phyloP scores from a whole-genome alignment of 2,329 filamentous ascomycete species.

The Geosmithia putterillii region DNA sequence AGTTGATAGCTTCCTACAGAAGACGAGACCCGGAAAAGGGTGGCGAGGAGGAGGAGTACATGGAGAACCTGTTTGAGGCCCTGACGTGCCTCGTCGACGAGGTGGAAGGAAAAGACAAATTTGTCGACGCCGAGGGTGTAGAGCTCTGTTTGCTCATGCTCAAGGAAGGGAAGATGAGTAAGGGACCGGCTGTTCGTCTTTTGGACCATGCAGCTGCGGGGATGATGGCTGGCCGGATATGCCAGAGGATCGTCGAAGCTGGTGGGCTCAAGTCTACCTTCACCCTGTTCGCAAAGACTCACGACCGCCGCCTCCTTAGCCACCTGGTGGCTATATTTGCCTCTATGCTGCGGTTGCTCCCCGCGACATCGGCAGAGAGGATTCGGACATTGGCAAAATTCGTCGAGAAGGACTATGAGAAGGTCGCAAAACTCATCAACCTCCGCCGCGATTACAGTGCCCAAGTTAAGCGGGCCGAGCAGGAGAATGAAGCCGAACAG shows the following conservation, averaged over 20 bases:
- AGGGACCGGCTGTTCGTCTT: constrained; percentile 62
- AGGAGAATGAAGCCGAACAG: constrained; percentile 28
- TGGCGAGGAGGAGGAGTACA: constrained; percentile 84
- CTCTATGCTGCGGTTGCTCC: constrained; percentile 67
- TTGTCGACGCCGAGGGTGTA: constrained; percentile 81
- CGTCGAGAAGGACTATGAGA: constrained; percentile 87
- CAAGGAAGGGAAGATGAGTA: constrained; percentile 75
- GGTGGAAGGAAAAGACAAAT: constrained; percentile 60
- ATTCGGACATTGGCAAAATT: constrained; percentile 89
- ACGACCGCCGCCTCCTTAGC: constrained; percentile 57
- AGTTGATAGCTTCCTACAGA: constrained; percentile 74
- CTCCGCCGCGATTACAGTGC: constrained; percentile 59
- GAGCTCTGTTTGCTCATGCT: constrained; percentile 90
- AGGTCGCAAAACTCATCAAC: constrained; percentile 59
- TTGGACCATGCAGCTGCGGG: constrained; percentile 66
- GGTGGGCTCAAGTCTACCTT: constrained; percentile 80
- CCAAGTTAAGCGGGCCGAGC: constrained; percentile 42
- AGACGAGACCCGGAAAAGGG: constrained; percentile 77
- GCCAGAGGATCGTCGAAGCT: constrained; percentile 65
- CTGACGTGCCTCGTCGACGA: constrained; percentile 73
- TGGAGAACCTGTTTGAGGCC: constrained; percentile 86
- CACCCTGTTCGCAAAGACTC: constrained; percentile 74
- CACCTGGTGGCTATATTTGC: constrained; percentile 79
- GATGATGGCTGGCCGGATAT: constrained; percentile 44
- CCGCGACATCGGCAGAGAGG: constrained; percentile 62